These are phyloP conservation scores for Ananas comosus DNA, from an alignment of 176 grass and related monocot genomes.

Conservation along the genomic window DNA sequence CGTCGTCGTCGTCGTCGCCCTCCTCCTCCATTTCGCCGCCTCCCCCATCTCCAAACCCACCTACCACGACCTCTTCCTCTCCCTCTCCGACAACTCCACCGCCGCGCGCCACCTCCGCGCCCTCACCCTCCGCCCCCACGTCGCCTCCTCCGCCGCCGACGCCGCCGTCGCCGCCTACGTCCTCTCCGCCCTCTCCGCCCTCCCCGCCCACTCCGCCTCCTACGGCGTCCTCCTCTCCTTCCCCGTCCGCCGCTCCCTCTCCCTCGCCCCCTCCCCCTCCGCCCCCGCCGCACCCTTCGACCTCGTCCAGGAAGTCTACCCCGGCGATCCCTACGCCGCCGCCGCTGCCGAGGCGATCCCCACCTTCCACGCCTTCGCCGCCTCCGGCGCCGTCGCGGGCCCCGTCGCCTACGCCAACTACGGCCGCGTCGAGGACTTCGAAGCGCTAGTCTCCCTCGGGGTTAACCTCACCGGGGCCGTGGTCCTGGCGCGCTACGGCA, in stretches of 20 bases:
- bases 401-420: conserved; percentile 75
- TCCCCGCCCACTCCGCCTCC: conserved; percentile 36
- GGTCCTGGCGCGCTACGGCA: conserved; percentile 54
- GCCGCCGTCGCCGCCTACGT: conserved; percentile 32
- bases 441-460: conserved; percentile 36
- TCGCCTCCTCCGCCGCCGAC: conserved; percentile 45
- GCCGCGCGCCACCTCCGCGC: conserved; percentile 56
- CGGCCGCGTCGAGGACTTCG: conserved; percentile 70
- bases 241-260: conserved; percentile 48
- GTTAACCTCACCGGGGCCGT: conserved; percentile 70
- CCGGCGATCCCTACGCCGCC: conserved; percentile 41
- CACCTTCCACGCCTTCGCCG: conserved; percentile 70
- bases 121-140: conserved; percentile 64
- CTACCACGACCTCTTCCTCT: conserved; percentile 68
- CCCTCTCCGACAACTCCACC: conserved; percentile 69
- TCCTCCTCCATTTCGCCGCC: conserved; percentile 19
- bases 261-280: conserved; percentile 30
- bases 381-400: conserved; percentile 52
- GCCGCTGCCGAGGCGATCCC: conserved; percentile 38
- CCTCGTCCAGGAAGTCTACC: conserved; percentile 46
- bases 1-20: conserved; percentile 19
- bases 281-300: conserved; percentile 28
- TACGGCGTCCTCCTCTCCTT: conserved; percentile 66
- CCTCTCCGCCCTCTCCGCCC: conserved; percentile 31
- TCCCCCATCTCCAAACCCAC: conserved; percentile 22